Evolutionary conservation across 805 yeast genomes (phyloP), one percentile per base, ranked within the genome.

Genomic region (Wickerhamiella slavikovae): DNA sequence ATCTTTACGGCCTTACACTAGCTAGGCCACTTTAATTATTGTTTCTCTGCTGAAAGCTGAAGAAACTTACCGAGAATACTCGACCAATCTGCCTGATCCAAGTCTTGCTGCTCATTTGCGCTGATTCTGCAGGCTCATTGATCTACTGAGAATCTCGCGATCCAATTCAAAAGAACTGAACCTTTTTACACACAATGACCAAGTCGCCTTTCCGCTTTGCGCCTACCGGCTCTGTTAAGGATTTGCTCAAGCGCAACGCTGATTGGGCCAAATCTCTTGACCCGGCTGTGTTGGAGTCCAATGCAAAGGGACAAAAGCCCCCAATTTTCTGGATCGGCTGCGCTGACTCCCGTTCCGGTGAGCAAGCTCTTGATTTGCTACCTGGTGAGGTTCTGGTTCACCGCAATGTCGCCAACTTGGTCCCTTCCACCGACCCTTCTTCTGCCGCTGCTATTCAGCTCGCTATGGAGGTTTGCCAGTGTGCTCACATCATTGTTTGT

Each of bases 291-390:
- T 62, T 76, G 45, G 67, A 66, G 23, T 41, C 54, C 36, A 78
- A 79, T 42, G 83, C 71, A 2, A 58, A 66, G 43, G 94, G 94
- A 29, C 95, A 82, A 53, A 48, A 67, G n/a, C 96, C 96, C 13
- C 89, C 79, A 52, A 79, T 93, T 3, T 55, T 85, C 28, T 82
- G 93, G 83, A 74, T 83, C 35, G 93, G 94, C 3, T 83, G 96
- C 48, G 72, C 91, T 3, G 96, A 83, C 49, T 78, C 93, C 2
- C 68, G 96, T 42, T 74, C 78, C 33, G 76, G 82, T 38, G 95
- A 83, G 47, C 60, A 64, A 25, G 69, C 79, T 32, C 60, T 80
- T 16, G 71, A 64, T 29, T 68, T 80, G n/a, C 56, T 69, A 15
- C 94, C 94, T 1, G 96, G 96, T 29, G 94, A 83, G 49, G 66